Evolutionary conservation across 108 stramenopile species (phyloP), one percentile per base, ranked within the genome.

Genomic region (Skeletonema tropicum): DNA sequence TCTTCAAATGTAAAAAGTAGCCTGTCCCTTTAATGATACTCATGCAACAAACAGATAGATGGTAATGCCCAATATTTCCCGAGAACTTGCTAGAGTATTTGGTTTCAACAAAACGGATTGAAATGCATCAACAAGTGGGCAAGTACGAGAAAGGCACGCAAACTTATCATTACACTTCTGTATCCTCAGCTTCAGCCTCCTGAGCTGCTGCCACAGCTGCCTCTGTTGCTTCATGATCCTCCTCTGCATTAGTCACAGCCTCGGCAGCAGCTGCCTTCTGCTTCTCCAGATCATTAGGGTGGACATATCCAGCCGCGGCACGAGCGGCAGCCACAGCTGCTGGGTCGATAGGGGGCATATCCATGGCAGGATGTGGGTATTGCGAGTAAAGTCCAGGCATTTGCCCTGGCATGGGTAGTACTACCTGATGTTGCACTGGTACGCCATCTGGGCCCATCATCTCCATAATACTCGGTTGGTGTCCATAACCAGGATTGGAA

Each of bases 391-490:
- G 46, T 10, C 52, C 67, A 7, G 77, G 67, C 67, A 68, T 68
- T 29, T 68, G 46, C 23, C 67, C 70, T 36, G 66, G 55, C 41
- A 59, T 42, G 3, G 68, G 31, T 5, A 57, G 30, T 10, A 52
- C 60, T 12, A 58, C 76, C 13, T 46, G 59, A 32, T 60, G 58
- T 35, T 59, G 59, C 13, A 80, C 41, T 30, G 79, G 79, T 14
- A 80, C 49, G 2, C 73, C 79, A 70, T 80, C 79, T 19, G 79
- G 79, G 6, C 79, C 79, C 57, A 80, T 73, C 30, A 60, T 46
- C 25, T 70, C 52, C 66, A 73, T 69, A 23, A 55, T 55, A 9
- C 48, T 61, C 60, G 35, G 64, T 65, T 46, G 58, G 68, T 55
- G 52, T 25, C 52, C 52, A 57, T 71, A 61, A 1, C 65, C 60